Percentiles rank a stretch among this genome's conserved stretches.
Evolutionary conservation across 106 monocot genomes (phyloP).

Genomic region (Amphibolis antarctica): DNA sequence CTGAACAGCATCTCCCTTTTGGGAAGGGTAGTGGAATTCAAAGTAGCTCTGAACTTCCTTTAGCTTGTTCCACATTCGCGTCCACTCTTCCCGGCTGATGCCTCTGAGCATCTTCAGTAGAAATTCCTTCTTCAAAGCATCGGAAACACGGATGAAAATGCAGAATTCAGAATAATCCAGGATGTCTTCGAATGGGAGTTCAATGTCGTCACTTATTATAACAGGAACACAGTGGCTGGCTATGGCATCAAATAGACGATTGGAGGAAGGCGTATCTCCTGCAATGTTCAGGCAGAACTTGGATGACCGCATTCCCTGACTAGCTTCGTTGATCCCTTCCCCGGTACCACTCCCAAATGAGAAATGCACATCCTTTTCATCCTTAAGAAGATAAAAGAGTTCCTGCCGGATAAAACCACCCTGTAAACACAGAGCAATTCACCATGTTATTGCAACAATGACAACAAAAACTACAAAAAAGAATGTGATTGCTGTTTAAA

Average conservation of each 20-base stretch:
- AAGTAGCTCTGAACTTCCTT: conserved; percentile 48
- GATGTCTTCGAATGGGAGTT: conserved; percentile 68
- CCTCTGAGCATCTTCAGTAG: conserved; percentile 38
- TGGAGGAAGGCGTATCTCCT: conserved; percentile 61
- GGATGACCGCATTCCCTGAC: conserved; percentile 39
- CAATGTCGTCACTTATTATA: conserved; percentile 66
- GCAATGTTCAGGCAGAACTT: conserved; percentile 63
- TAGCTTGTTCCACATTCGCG: conserved; percentile 45
- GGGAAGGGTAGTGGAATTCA: conserved; percentile 46
- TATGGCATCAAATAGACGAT: conserved; percentile 60
- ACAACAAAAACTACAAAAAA: neutral
- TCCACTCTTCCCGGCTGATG: conserved; percentile 43
- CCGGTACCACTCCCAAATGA: conserved; percentile 26
- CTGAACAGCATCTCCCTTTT: conserved; percentile 55
- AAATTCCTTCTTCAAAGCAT: conserved; percentile 57
- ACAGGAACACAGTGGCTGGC: conserved; percentile 65
- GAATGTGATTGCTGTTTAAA: neutral
- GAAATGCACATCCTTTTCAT: conserved; percentile 53
- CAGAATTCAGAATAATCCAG: conserved; percentile 66
- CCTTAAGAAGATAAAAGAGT: conserved; percentile 47
- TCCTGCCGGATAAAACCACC: conserved; percentile 43
- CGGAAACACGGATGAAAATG: conserved; percentile 48
- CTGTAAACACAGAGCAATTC: conserved; percentile 11
- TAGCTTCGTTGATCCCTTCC: conserved; percentile 30
- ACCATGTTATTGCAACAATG: neutral